Evolutionary conservation across 176 grass and related monocot species (phyloP).

Genomic region (Areca catechu): DNA sequence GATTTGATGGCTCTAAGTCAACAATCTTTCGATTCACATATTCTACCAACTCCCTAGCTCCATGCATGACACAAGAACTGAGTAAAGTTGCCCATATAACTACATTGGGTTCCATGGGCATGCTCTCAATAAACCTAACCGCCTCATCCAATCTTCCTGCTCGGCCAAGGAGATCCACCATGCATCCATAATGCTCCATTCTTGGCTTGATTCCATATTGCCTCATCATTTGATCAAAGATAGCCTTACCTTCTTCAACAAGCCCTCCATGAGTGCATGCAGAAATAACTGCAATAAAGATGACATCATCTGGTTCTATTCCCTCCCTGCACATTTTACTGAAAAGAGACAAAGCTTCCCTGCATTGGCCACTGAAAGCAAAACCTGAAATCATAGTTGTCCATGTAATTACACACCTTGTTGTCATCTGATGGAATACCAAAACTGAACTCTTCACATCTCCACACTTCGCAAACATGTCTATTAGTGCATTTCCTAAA

Average conservation of each 20-base stretch:
- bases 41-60: conserved; percentile 25
- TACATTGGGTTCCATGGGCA: conserved; percentile 27
- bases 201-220: conserved; percentile 28
- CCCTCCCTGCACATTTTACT: conserved; percentile 28
- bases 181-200: conserved; percentile 22
- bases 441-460: conserved; percentile 26
- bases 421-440: conserved; percentile 27
- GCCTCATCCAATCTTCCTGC: conserved; percentile 43
- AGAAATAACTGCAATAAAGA: conserved; percentile 29
- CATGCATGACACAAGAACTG: conserved; percentile 36
- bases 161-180: conserved; percentile 27
- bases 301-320: conserved; percentile 29
- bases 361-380: conserved; percentile 36
- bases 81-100: conserved; percentile 45
- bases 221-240: conserved; percentile 38
- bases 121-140: conserved; percentile 33
- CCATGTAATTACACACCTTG: conserved; percentile 42
- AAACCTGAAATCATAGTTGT: conserved; percentile 49
- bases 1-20: conserved; percentile 33
- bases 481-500: conserved; percentile 41
- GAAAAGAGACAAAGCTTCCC: conserved; percentile 26
- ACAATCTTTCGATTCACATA: conserved; percentile 35
- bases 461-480: conserved; percentile 54
- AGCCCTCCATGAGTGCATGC: conserved; percentile 49
- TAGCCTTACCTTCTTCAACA: conserved; percentile 32